Conservation (phyloP, 345 rosid species). For the Pistacia integerrima region DNA sequence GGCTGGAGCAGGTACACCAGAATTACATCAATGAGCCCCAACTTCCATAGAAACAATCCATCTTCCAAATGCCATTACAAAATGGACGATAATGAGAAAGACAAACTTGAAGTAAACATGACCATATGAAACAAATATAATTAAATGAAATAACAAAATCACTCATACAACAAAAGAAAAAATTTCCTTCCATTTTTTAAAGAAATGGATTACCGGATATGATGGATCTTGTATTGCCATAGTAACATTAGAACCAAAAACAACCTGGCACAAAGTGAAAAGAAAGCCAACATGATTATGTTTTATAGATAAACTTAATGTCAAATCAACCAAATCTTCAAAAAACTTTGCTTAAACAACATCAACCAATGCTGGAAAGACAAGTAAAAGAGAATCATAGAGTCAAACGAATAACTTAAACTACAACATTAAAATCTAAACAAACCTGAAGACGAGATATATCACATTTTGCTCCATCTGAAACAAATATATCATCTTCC, state of each 20-base stretch:
- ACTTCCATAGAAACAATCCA: not conserved
- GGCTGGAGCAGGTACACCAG: not conserved
- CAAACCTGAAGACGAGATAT: slow-evolving; percentile 95
- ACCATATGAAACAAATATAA: not conserved
- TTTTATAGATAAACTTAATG: not conserved
- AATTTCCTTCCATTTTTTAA: not conserved
- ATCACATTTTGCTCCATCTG: slow-evolving; percentile 99
- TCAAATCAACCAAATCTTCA: not conserved
- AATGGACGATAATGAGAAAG: not conserved
- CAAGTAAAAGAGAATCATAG: not conserved
- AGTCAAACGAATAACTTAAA: not conserved
- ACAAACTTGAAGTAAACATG: not conserved
- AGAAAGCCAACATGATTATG: slow-evolving; percentile 7
- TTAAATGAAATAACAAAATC: not conserved
- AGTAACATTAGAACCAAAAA: slow-evolving; percentile 81
- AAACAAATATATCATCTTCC: slow-evolving; percentile 87
- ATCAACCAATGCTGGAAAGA: not conserved
- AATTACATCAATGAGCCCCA: not conserved
- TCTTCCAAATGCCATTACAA: not conserved
- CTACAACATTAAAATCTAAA: not conserved
- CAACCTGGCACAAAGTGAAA: slow-evolving; percentile 46
- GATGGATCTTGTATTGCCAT: slow-evolving; percentile 98
- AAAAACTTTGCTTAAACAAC: not conserved
- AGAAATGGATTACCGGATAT: slow-evolving; percentile 67
- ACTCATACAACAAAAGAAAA: not conserved